Base-by-base conservation (phyloP, 2,329 filamentous ascomycete species). In the Neonectria sp. region DNA sequence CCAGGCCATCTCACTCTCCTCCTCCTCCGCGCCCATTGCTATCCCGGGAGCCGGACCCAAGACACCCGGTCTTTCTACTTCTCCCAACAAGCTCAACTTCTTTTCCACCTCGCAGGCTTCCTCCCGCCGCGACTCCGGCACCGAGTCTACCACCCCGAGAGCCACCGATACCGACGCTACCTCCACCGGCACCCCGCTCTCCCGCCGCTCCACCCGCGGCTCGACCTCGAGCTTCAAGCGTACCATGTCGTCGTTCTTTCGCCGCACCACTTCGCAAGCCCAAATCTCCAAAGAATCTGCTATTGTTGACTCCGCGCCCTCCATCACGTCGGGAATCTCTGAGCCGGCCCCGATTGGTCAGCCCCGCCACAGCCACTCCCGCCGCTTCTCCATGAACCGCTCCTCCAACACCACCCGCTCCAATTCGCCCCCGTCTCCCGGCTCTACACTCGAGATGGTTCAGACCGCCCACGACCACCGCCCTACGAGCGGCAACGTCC, bases 371-470 rank as follows among this genome's bases (percentile, higher is more conserved):
- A 71, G 56, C 21, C 59, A 70, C 27, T 77, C 73, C n/a, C 82
- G 82, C 27, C 82, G 83, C 51, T 84, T 84, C 78, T 86, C 85
- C 3, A 80, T 85, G 78, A 79, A 83, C 70, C 82, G 82, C 57
- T 84, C 85, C 52, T 81, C 83, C 21, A 80, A 79, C 46, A 84
- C 83, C 13, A 85, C 82, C 24, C 84, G 83, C 57, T 85, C 85
- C 21, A 85, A 83, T 68, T 84, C 85, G 8, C 86, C 86, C 6
- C 85, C 86, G 2, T 88, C 86, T 24, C 87, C 86, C 6, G 79
- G 79, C 51, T 84, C 83, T 24, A 80, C 82, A 5, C 76, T 86
- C 53, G 82, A 84, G 66, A 84, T 84, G 81, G 75, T 79, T 12
- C 71, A 79, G 46, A 68, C 76, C 12, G 67, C 76, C 15, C 75